These are phyloP conservation scores for Populus hybrid DNA, from an alignment of 441 rosid species.

Conservation along the genomic window DNA sequence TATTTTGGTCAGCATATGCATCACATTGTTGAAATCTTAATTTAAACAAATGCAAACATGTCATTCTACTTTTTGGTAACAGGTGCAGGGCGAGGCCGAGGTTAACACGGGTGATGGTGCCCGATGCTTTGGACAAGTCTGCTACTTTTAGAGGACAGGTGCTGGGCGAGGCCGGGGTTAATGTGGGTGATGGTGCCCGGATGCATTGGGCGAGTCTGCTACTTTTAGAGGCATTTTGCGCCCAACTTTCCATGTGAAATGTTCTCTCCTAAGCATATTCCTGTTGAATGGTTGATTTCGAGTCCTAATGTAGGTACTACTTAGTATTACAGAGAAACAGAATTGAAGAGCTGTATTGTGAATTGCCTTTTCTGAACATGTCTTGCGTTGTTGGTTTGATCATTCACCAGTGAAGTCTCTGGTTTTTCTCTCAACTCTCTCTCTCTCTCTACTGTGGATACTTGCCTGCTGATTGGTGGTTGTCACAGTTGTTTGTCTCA, in stretches of 20 bases:
- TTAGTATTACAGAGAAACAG: not conserved
- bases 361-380: not conserved
- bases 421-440: not conserved
- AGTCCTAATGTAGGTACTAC: constrained; percentile 3
- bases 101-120: constrained; percentile 35
- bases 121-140: constrained; percentile 18
- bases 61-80: constrained; percentile 10
- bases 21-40: not conserved
- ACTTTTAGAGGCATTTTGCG: constrained; percentile 41
- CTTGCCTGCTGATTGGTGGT: not conserved
- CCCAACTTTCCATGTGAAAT: constrained; percentile 24
- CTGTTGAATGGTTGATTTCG: constrained; percentile 6
- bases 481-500: not conserved
- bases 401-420: not conserved
- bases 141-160: constrained; percentile 36
- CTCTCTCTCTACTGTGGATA: not conserved
- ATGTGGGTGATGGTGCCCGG: constrained; percentile 26
- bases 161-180: constrained; percentile 58
- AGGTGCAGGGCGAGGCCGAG: constrained; percentile 64
- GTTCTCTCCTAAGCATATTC: not conserved
- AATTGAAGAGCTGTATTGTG: not conserved
- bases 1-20: not conserved
- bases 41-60: not conserved
- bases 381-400: not conserved
- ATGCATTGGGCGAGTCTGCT: constrained; percentile 28